A percentile compares a stretch with the other conserved stretches of the same genome.
Evolutionary conservation across 1,284 basidiomycete genomes (phyloP).

Genomic region (Heterobasidion occidentale): DNA sequence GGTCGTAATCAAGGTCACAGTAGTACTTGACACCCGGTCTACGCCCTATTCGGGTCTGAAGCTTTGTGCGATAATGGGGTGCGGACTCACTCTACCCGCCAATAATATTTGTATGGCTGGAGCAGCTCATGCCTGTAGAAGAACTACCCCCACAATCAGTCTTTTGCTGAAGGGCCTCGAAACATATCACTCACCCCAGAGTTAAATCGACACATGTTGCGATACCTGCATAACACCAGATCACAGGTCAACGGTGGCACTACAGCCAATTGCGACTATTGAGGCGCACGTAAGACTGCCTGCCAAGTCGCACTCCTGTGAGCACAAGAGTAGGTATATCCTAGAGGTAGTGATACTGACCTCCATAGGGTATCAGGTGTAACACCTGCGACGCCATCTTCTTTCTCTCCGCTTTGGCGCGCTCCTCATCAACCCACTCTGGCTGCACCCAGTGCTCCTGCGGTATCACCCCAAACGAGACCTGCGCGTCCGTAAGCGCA

Average conservation of each 20-base stretch:
- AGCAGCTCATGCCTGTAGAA: constrained; percentile 82
- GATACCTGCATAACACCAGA: constrained; percentile 41
- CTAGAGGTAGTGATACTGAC: neutral
- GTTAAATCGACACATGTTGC: constrained; percentile 93
- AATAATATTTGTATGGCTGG: constrained; percentile 85
- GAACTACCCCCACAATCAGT: constrained; percentile 41
- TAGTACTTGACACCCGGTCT: constrained; percentile 36
- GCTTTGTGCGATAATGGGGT: neutral
- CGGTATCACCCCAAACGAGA: constrained; percentile 50
- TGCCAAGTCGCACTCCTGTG: neutral
- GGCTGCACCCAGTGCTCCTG: constrained; percentile 44
- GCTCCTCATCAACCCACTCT: constrained; percentile 54
- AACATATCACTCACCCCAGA: constrained; percentile 62
- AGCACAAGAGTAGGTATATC: neutral
- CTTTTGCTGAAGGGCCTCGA: neutral
- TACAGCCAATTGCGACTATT: neutral
- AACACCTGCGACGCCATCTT: constrained; percentile 34
- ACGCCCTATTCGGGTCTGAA: neutral
- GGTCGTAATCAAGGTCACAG: constrained; percentile 52
- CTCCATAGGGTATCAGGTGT: constrained; percentile 2
- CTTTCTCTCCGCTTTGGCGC: constrained; percentile 41
- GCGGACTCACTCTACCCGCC: constrained; percentile 62
- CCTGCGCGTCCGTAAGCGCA: constrained; percentile 25
- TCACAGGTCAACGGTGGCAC: neutral
- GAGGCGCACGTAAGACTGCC: constrained; percentile 6